Percentiles rank a stretch among this genome's conserved stretches.
Evolutionary conservation across 345 rosid genomes (phyloP).

Genomic region (Eucalyptus fibrosa): DNA sequence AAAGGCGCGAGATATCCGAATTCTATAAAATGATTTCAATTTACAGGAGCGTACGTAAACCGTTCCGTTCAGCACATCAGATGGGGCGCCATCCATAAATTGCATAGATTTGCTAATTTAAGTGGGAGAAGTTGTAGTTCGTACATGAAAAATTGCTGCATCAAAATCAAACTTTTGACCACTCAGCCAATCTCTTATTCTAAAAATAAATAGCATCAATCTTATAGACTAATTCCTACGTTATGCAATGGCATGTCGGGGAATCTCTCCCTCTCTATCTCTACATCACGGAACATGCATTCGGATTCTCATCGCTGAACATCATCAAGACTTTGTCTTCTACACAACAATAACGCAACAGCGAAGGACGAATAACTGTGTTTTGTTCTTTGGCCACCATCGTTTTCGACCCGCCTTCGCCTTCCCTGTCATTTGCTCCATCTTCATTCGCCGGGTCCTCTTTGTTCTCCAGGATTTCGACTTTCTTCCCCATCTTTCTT

Average conservation of each 20-base stretch:
- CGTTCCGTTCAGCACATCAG: no score
- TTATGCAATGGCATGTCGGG: no score
- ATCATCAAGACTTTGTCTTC: slow-evolving; percentile 10
- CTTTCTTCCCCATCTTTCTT: slow-evolving; percentile 47
- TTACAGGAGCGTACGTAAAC: no score
- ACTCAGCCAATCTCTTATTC: no score
- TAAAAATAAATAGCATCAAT: no score
- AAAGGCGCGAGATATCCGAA: no score
- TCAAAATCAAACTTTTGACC: no score
- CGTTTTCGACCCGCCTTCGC: not conserved
- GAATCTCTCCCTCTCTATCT: not conserved
- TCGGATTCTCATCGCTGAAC: slow-evolving; percentile 70
- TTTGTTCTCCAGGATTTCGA: slow-evolving; percentile 10
- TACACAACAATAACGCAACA: not conserved
- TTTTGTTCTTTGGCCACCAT: not conserved
- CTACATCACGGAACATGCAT: slow-evolving; percentile 42
- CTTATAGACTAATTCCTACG: no score
- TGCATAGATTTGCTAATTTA: no score
- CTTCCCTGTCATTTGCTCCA: not conserved
- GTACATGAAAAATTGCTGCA: no score
- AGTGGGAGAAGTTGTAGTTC: no score
- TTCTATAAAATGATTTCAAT: no score
- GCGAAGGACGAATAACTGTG: not conserved
- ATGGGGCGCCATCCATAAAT: rapidly evolving
- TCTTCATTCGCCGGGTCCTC: not conserved